Evolutionary conservation across 2,329 filamentous ascomycete species (phyloP), one percentile per base, ranked within the genome.

Genomic region (Calonectria fujianensis): DNA sequence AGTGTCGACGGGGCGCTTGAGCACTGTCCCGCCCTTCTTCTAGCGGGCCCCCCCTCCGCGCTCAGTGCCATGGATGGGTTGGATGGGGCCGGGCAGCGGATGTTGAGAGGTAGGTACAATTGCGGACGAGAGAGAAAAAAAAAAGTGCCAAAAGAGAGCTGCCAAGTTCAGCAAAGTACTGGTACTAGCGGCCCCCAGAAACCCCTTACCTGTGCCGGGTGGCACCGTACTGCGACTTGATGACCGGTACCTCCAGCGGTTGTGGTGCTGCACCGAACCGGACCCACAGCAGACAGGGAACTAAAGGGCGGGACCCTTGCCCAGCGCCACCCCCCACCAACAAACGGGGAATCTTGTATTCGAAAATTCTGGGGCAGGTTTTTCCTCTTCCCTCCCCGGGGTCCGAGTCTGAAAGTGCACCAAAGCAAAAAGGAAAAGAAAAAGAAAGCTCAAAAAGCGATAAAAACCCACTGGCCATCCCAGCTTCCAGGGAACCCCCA

Each of bases 291-390:
- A 64, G 57, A 69, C 66, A 64, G 57, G 37, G 24, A 32, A 59
- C 67, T 57, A 74, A 65, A 61, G 67, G 67, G 66, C 61, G 50
- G 67, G 67, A 74, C 72, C 72, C 72, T 74, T 66, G 72, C 72
- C 72, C 72, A 70, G 52, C 67, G 68, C 72, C 72, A 74, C 59
- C 65, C 72, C 63, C 65, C 51, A 63, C 67, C 69, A 29, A 59
- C 14, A 69, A 74, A 74, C 61, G 72, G 72, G 67, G 52, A 45
- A 69, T 73, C 65, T 73, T 52, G 72, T 63, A 70, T 69, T 65
- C 57, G 29, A 67, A 50, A 73, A 57, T 73, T 74, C 72, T 74
- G 72, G 72, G 72, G 67, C 72, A 73, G 61, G 65, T 67, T 59
- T 65, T 61, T 24, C 64, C 66, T 69, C 54, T 59, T 69, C 32